These are phyloP conservation scores for Citrullus amarus DNA, from an alignment of 306 rosid species.

Conservation along the genomic window DNA sequence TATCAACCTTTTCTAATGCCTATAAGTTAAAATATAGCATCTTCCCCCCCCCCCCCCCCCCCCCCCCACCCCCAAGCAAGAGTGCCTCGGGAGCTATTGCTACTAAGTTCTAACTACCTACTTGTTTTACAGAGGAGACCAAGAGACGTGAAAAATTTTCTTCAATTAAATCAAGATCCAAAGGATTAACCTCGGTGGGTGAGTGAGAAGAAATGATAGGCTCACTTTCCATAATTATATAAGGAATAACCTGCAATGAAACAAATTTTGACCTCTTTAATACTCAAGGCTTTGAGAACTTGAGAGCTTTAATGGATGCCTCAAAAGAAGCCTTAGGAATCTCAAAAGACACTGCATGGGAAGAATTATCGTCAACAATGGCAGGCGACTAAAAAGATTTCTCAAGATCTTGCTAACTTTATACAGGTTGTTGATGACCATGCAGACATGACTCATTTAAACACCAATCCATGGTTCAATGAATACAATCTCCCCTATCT, in stretches of 20 bases:
- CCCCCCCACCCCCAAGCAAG: too few species aligned
- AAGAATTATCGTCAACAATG: background rate
- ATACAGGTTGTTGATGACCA: background rate
- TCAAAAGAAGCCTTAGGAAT: background rate
- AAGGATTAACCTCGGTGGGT: background rate
- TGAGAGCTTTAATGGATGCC: background rate
- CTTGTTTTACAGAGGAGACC: background rate
- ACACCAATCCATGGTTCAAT: background rate
- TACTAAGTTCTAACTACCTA: background rate
- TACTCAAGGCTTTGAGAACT: background rate
- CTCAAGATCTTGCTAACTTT: background rate
- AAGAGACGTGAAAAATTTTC: background rate
- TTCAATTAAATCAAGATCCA: background rate
- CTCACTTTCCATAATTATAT: background rate
- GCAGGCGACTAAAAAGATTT: background rate
- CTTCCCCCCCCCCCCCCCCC: too few species aligned
- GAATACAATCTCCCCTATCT: background rate
- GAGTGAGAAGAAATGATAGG: background rate
- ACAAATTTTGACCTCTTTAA: too few species aligned
- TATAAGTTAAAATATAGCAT: too few species aligned
- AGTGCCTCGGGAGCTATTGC: background rate
- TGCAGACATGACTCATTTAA: background rate
- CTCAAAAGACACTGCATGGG: background rate
- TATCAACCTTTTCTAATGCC: too few species aligned
- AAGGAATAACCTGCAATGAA: background rate